phyloP scores from a whole-genome alignment of 768 basidiomycete genomes.

The Tylopilus vinaceipallidus region DNA sequence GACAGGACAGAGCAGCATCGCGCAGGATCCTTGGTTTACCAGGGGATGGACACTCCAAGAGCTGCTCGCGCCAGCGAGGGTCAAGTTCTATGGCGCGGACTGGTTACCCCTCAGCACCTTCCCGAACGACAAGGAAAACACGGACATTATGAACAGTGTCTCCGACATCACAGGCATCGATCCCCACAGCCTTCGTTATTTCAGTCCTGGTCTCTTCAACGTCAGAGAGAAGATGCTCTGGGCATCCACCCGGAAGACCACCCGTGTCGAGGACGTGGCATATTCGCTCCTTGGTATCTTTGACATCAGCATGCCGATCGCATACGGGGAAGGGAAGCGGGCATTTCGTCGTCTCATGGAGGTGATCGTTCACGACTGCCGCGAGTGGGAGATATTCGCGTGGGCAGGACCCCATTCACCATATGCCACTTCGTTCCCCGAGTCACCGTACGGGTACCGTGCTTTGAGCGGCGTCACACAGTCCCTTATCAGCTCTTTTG shows the following conservation, averaged over 20 bases:
- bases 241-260: constrained; percentile 27
- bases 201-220: constrained; percentile 16
- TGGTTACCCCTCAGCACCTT: constrained; percentile 12
- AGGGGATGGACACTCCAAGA: constrained; percentile 22
- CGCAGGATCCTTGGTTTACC: constrained; percentile 23
- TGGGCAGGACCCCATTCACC: constrained; percentile 24
- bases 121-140: constrained; percentile 22
- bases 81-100: constrained; percentile 20
- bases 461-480: not conserved
- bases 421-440: constrained; percentile 18
- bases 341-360: constrained; percentile 28
- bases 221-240: constrained; percentile 23
- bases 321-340: constrained; percentile 9
- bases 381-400: constrained; percentile 21
- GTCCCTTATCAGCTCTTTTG: not conserved
- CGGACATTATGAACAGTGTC: constrained; percentile 8
- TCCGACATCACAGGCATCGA: constrained; percentile 15
- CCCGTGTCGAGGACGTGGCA: constrained; percentile 3
- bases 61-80: constrained; percentile 16
- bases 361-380: constrained; percentile 16
- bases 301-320: no score
- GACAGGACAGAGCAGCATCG: not conserved
- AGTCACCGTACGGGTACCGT: constrained; percentile 19
- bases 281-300: no score
- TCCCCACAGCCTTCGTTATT: constrained; percentile 11